Conservation (phyloP, 176 grass and related monocot genomes). For the Oryza officinalis region DNA sequence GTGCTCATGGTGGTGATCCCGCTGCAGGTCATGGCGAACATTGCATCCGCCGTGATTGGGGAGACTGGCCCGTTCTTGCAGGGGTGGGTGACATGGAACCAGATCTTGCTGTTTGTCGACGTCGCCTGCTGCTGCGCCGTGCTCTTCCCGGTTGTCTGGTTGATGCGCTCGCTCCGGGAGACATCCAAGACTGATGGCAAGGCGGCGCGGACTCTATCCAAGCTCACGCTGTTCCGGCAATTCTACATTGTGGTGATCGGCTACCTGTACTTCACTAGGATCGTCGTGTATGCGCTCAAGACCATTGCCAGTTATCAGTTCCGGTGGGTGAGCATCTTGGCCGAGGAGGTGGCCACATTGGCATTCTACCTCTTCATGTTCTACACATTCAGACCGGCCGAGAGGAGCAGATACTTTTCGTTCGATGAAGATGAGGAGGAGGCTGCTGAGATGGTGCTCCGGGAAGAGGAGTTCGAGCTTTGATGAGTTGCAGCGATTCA, state of each 20-base stretch:
- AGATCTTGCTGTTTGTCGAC: constrained; percentile 70
- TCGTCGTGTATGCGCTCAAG: constrained; percentile 70
- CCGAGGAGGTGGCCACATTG: constrained; percentile 65
- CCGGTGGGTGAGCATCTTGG: constrained; percentile 66
- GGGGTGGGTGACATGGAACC: constrained; percentile 82
- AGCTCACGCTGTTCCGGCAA: constrained; percentile 84
- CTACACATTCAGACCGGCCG: constrained; percentile 83
- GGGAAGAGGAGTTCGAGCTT: constrained; percentile 93
- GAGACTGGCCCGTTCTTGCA: constrained; percentile 82
- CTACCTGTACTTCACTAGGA: constrained; percentile 87
- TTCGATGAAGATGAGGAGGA: constrained; percentile 85
- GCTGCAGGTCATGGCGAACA: constrained; percentile 77
- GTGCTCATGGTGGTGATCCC: constrained; percentile 95
- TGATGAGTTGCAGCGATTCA: constrained; percentile 27
- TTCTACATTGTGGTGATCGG: constrained; percentile 86
- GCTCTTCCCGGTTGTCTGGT: constrained; percentile 86
- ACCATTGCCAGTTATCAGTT: constrained; percentile 71
- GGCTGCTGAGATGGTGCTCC: constrained; percentile 69
- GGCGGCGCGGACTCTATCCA: constrained; percentile 65
- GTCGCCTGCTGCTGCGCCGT: constrained; percentile 81
- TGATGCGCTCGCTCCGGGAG: constrained; percentile 74
- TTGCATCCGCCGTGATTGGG: constrained; percentile 67
- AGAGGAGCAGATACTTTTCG: constrained; percentile 69
- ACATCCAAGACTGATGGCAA: constrained; percentile 91
- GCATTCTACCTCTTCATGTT: constrained; percentile 93